A percentile compares a stretch with the other conserved stretches of the same genome.
Conservation (phyloP, 2,329 filamentous ascomycete genomes). For the Fusarium lyarnte region DNA sequence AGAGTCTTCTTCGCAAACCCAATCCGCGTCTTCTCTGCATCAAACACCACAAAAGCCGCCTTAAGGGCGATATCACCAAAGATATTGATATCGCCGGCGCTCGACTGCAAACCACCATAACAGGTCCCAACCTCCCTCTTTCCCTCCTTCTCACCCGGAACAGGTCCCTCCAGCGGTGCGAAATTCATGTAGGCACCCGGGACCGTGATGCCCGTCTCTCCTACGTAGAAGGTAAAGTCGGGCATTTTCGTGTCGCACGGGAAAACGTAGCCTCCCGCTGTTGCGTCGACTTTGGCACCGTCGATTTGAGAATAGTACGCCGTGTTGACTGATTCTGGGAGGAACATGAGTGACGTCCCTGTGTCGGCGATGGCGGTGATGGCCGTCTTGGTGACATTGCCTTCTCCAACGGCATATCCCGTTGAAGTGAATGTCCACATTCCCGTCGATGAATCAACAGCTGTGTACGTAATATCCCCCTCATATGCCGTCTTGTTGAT, state of each 20-base stretch:
- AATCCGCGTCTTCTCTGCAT: constrained; percentile 46
- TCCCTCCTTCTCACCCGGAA: background rate
- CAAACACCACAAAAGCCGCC: constrained; percentile 67
- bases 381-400: constrained; percentile 39
- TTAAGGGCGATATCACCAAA: constrained; percentile 71
- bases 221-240: constrained; percentile 64
- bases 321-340: constrained; percentile 61
- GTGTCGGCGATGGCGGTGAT: constrained; percentile 63
- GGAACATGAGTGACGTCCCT: constrained; percentile 72
- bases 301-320: constrained; percentile 59
- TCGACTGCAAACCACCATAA: constrained; percentile 76
- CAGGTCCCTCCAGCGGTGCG: constrained; percentile 48
- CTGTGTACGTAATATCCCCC: constrained; percentile 69
- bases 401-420: constrained; percentile 29
- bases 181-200: constrained; percentile 66
- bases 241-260: constrained; percentile 58
- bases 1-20: constrained; percentile 37
- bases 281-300: constrained; percentile 52
- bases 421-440: constrained; percentile 68
- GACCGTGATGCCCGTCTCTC: constrained; percentile 65
- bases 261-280: constrained; percentile 58
- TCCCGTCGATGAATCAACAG: constrained; percentile 67
- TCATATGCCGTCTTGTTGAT: constrained; percentile 72
- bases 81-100: constrained; percentile 61
- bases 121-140: constrained; percentile 50